A percentile compares a stretch with the other conserved stretches of the same genome.
These are phyloP conservation scores for Penicillium thymicola DNA, from an alignment of 2,329 filamentous ascomycete species.

Conservation along the genomic window DNA sequence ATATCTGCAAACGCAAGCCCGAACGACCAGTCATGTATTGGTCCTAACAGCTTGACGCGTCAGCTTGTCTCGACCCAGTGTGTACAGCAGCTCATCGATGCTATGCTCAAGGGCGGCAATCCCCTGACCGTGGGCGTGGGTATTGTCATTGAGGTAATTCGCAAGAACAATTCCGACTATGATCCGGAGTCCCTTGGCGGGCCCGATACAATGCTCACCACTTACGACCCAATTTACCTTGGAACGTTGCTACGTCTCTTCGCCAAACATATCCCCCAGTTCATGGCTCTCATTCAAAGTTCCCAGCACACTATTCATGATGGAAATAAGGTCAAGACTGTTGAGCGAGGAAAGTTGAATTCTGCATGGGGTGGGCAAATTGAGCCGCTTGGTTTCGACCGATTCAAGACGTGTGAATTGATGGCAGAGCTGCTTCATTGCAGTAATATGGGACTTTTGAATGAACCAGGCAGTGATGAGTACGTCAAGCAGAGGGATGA, in stretches of 20 bases:
- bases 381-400: conserved; percentile 91
- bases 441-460: conserved; percentile 96
- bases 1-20: conserved; percentile 98
- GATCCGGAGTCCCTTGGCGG: conserved; percentile 86
- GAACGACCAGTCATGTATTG: conserved; percentile 98
- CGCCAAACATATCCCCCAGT: conserved; percentile 85
- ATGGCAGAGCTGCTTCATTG: conserved; percentile 98
- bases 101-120: conserved; percentile 93
- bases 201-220: conserved; percentile 73
- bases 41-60: conserved; percentile 91
- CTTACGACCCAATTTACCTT: conserved; percentile 90
- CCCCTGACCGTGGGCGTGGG: conserved; percentile 93
- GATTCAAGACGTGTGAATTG: conserved; percentile 97
- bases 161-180: conserved; percentile 99
- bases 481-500: conserved; percentile 75
- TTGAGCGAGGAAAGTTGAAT: conserved; percentile 69
- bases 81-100: conserved; percentile 76
- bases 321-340: conserved; percentile 56
- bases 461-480: conserved; percentile 85
- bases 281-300: conserved; percentile 86
- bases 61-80: conserved; percentile 87
- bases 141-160: conserved; percentile 96
- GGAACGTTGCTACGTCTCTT: conserved; percentile 86
- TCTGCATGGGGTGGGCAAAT: conserved; percentile 90
- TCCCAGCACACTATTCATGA: conserved; percentile 58